Percentiles rank a stretch among this genome's conserved stretches.
Evolutionary conservation across 2,329 filamentous ascomycete species (phyloP).

Genomic region (Achaetomium macrosporum): DNA sequence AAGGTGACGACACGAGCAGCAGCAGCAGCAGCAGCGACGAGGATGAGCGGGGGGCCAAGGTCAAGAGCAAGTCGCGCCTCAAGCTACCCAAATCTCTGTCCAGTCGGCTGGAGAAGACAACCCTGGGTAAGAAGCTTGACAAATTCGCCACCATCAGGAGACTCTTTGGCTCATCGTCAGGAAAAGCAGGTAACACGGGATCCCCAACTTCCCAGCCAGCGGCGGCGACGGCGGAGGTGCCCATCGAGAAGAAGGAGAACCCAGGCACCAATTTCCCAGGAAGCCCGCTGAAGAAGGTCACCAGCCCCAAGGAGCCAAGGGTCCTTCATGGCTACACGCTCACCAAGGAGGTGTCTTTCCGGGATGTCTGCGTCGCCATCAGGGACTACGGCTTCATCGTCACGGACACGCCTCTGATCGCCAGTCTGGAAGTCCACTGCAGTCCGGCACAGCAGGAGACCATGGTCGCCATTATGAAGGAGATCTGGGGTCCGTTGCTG

Average conservation of each 20-base stretch:
- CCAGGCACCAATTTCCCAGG: neutral
- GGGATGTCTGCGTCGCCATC: conserved; percentile 77
- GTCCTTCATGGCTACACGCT: conserved; percentile 87
- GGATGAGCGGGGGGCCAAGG: conserved; percentile 46
- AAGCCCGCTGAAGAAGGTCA: conserved; percentile 14
- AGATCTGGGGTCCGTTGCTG: conserved; percentile 71
- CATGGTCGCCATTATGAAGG: conserved; percentile 89
- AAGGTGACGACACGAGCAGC: conserved; percentile 38
- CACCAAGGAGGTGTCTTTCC: conserved; percentile 82
- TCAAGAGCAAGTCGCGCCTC: conserved; percentile 53
- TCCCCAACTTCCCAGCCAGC: neutral
- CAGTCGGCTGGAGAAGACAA: conserved; percentile 44
- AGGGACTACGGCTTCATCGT: conserved; percentile 69
- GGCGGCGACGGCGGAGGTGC: neutral
- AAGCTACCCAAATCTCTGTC: conserved; percentile 41
- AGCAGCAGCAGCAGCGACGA: conserved; percentile 34
- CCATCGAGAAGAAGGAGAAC: conserved; percentile 13
- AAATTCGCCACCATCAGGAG: conserved; percentile 26
- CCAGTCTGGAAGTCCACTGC: conserved; percentile 91
- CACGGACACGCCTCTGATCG: conserved; percentile 78
- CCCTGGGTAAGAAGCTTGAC: conserved; percentile 38
- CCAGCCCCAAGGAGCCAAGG: conserved; percentile 55
- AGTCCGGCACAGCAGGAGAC: conserved; percentile 71
- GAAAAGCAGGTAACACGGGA: conserved; percentile 5
- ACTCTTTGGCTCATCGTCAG: conserved; percentile 8